Evolutionary conservation across 2,329 filamentous ascomycete genomes (phyloP).

Genomic region (Helotiales sp.): DNA sequence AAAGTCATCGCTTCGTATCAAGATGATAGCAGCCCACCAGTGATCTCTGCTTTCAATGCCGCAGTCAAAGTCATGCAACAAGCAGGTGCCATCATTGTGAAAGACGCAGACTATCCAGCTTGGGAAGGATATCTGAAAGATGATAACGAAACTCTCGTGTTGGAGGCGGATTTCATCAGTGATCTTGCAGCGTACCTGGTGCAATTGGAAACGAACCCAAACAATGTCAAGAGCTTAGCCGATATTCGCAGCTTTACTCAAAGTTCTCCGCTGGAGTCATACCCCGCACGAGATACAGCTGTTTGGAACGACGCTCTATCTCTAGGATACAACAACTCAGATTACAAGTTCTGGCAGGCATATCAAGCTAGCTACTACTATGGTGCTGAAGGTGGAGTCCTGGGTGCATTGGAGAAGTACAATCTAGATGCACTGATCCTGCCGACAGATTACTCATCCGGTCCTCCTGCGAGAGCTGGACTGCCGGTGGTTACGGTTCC

Average conservation of each 20-base stretch:
- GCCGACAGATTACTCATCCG: slow-evolving; percentile 55
- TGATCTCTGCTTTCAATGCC: slow-evolving; percentile 59
- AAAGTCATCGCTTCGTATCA: slow-evolving; percentile 52
- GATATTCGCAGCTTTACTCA: slow-evolving; percentile 63
- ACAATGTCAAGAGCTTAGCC: slow-evolving; percentile 55
- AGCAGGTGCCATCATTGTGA: slow-evolving; percentile 65
- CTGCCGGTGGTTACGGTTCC: slow-evolving; percentile 67
- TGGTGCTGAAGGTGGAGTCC: slow-evolving; percentile 63
- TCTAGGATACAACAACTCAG: slow-evolving; percentile 60
- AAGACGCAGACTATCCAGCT: slow-evolving; percentile 62
- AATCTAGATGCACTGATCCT: slow-evolving; percentile 66
- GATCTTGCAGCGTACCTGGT: slow-evolving; percentile 62
- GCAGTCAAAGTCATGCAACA: slow-evolving; percentile 57
- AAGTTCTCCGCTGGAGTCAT: slow-evolving; percentile 57
- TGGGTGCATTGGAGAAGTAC: slow-evolving; percentile 61
- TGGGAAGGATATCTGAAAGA: slow-evolving; percentile 51
- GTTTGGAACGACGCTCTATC: slow-evolving; percentile 60
- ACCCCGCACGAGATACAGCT: slow-evolving; percentile 62
- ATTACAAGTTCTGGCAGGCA: slow-evolving; percentile 59
- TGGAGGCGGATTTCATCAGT: slow-evolving; percentile 63
- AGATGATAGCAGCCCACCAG: slow-evolving; percentile 45
- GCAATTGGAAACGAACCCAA: slow-evolving; percentile 61
- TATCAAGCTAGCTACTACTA: slow-evolving; percentile 59
- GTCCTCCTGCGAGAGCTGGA: slow-evolving; percentile 60
- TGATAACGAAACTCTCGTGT: slow-evolving; percentile 47